phyloP scores from a whole-genome alignment of 176 grass and related monocot genomes.

The Canna indica region DNA sequence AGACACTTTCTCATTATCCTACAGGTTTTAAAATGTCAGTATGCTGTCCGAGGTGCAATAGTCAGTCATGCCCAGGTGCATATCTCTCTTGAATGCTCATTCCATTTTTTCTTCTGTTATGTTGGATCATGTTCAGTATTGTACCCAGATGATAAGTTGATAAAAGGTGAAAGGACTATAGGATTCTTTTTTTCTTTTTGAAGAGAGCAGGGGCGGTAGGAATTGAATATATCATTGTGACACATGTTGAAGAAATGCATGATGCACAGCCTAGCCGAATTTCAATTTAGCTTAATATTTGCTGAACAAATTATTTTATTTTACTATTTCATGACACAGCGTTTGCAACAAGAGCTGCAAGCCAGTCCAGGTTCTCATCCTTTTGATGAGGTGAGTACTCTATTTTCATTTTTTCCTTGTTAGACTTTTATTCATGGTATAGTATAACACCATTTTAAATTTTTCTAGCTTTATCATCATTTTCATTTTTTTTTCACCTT shows the following conservation, averaged over 20 bases:
- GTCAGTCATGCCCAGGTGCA: conserved; percentile 11
- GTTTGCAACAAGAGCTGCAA: conserved; percentile 39
- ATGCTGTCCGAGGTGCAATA: conserved; percentile 19
- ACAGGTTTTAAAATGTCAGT: conserved; percentile 24
- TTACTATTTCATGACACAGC: conserved; percentile 23
- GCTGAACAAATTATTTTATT: neutral
- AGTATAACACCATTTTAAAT: neutral
- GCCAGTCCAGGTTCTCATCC: conserved; percentile 24
- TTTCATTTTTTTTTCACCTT: neutral
- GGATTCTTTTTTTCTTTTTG: too few species aligned
- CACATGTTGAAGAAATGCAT: neutral
- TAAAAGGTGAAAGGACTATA: neutral
- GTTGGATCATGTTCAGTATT: neutral
- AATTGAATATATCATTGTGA: neutral
- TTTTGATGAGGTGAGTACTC: conserved; percentile 38
- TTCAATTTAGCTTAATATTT: neutral
- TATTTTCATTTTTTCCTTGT: conserved; percentile 1
- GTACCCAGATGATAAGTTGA: neutral
- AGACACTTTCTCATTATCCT: neutral
- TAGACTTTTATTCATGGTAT: neutral
- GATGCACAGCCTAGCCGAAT: neutral
- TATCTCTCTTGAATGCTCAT: neutral
- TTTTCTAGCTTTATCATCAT: neutral
- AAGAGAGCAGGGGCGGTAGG: too few species aligned
- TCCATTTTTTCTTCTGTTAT: neutral